Evolutionary conservation across 176 grass and related monocot genomes (phyloP), one percentile per base, ranked within the genome.

Genomic region (Rhynchospora tenuis): DNA sequence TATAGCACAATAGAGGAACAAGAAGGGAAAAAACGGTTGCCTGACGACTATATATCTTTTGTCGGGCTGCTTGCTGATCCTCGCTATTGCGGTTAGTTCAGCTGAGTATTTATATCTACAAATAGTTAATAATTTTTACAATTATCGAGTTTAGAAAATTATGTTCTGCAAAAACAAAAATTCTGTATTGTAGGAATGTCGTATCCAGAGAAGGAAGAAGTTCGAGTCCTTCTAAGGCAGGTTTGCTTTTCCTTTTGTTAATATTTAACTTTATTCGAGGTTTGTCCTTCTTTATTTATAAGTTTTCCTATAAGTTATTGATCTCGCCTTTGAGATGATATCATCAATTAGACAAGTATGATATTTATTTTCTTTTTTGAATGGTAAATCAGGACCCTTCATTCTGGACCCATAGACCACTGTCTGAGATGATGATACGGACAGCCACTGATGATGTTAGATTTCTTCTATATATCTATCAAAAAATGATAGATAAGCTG

Each of bases 201-300:
- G 45, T 98, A 98, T 84, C 89, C 92, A 90, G 96, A 98, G 89
- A 98, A 98, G 86, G 96, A 95, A 90, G 96, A 98, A 93, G 89
- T 98, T 56, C 91, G 91, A 78, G 85, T 83, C 65, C 92, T 90
- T 84, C 88, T 98, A 86, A 93, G 91, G 86, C 87, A 98, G 92
- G 96, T 95, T 89, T 89, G 92, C 79, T 9, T 81, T 59, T 83
- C 71, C 81, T 81, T 83, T 59, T 65, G 66, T 62, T 84, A 73
- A 77, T 86, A 42, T 86, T 60, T 52, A 79, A 33, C 52, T 48
- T 55, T 67, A 54, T 84, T 84, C 19, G 42, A 46, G 33, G 16
- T 20, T 75, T 54, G 7, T 57, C 61, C 9, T 60, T 58, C 77
- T 28, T 76, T 23, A 58, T 85, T 75, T 59, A 7, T 16, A 70